These are phyloP conservation scores for Populus davidiana DNA, from an alignment of 345 rosid species.

Conservation along the genomic window DNA sequence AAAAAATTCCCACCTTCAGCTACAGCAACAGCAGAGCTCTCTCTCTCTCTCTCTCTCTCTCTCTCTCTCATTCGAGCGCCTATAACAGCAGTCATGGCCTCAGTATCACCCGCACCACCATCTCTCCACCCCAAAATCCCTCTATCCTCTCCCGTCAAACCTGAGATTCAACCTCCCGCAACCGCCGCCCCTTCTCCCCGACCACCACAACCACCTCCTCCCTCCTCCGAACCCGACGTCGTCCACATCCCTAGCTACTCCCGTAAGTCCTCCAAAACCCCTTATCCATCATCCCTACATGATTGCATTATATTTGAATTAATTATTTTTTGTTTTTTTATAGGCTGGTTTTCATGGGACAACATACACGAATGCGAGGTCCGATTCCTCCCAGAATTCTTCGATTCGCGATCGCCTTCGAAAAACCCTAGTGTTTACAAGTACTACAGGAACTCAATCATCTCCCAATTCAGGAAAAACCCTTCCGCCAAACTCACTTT, in stretches of 20 bases:
- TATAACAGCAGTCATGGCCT: not conserved
- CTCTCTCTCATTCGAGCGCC: not conserved
- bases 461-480: constrained; percentile 56
- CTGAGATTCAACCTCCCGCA: constrained; percentile 7
- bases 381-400: constrained; percentile 72
- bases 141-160: not conserved
- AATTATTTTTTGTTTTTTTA: not conserved
- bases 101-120: not conserved
- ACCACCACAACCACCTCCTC: constrained; percentile 7
- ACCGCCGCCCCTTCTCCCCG: constrained; percentile 17
- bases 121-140: not conserved
- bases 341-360: constrained; percentile 85
- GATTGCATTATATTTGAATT: not conserved
- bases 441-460: constrained; percentile 69
- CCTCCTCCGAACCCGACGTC: constrained; percentile 42
- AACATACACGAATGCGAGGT: constrained; percentile 66
- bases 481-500: constrained; percentile 68
- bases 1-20: too few species aligned
- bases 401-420: constrained; percentile 60
- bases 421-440: constrained; percentile 59
- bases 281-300: not conserved
- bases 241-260: constrained; percentile 76
- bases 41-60: not conserved
- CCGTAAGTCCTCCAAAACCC: constrained; percentile 42
- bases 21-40: too few species aligned